Evolutionary conservation across 345 rosid species (phyloP), one percentile per base, ranked within the genome.

Genomic region (Citrus glauca): DNA sequence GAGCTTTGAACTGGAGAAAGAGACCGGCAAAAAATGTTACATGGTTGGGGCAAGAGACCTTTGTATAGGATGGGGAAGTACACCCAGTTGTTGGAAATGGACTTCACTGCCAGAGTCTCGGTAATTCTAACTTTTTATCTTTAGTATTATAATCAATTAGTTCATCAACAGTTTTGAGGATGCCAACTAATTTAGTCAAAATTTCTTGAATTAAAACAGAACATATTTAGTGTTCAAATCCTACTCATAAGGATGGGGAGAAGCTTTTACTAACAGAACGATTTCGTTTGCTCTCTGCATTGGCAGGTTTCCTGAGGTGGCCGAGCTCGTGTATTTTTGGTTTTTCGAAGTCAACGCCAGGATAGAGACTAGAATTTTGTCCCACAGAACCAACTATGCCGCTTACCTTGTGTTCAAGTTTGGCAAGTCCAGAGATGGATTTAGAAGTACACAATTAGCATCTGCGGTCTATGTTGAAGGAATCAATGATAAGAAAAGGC

Each of bases 241-340:
- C 42, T 38, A 38, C 42, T 19, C 1, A 22, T 0, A 55, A 5
- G 2, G 22, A 55, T 5, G 8, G 22, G n/a, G 2, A 22, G 7
- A 1, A 56, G n/a, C 5, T 56, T 56, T 56, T 0, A 5, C 22
- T 22, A 6, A 38, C 10, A 1, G 24, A 2, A 56, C 1, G 25
- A 7, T 22, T 6, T 56, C n/a, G 9, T 22, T 38, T 4, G 5
- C n/a, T 2, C 24, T 0, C 8, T 38, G 42, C 22, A 45, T 56
- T 13, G 35, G 17, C 77, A 83, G 86, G 76, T 80, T 83, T 78
- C 6, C 67, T 37, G 76, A 80, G 66, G 86, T 77, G 57, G 86
- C 83, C 5, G 59, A 73, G 69, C 86, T 80, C 14, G 28, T 30
- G 11, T 6, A 3, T 4, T 78, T 73, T 42, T 64, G 70, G 48